Percentiles rank a stretch among this genome's conserved stretches.
phyloP scores from a whole-genome alignment of 345 rosid species.

The Crucihimalaya himalaica region DNA sequence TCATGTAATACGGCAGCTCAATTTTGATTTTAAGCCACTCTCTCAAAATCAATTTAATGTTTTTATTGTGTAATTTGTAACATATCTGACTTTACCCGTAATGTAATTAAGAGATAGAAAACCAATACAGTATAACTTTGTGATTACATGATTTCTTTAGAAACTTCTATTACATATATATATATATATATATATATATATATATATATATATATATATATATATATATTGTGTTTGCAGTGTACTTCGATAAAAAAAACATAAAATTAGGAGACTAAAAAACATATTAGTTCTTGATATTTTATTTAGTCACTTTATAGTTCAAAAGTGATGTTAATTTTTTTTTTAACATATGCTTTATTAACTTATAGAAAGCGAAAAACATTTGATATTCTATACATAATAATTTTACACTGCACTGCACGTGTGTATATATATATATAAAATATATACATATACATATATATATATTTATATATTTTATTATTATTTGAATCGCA shows the following conservation, averaged over 20 bases:
- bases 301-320: neutral
- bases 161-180: neutral
- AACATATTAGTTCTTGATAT: neutral
- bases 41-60: neutral
- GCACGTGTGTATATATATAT: too few species aligned
- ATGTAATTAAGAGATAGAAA: neutral
- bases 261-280: neutral
- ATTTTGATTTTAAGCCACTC: neutral
- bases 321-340: neutral
- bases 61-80: neutral
- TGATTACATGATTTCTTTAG: neutral
- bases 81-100: constrained; percentile 10
- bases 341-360: too few species aligned
- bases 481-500: too few species aligned
- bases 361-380: too few species aligned
- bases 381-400: too few species aligned
- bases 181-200: neutral
- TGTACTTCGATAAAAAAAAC: neutral
- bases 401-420: too few species aligned
- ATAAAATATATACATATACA: too few species aligned
- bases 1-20: constrained; percentile 19
- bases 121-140: neutral
- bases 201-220: neutral
- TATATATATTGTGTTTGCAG: neutral
- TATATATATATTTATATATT: too few species aligned